phyloP scores from a whole-genome alignment of 495 filamentous ascomycete species.

The Hamigera avellanea region DNA sequence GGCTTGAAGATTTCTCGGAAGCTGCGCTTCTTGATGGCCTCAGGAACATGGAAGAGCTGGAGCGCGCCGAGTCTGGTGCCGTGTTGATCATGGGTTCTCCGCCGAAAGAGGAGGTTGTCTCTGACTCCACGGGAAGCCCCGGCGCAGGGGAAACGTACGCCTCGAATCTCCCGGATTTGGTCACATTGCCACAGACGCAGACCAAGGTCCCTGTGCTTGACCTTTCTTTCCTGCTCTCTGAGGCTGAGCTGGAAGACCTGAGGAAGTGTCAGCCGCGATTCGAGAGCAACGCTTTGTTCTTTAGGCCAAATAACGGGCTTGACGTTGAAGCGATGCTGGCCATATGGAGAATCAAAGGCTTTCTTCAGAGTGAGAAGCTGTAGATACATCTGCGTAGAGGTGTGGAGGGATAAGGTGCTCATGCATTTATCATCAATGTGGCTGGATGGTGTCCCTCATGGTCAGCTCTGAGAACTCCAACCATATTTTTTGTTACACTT shows the following conservation, averaged over 20 bases:
- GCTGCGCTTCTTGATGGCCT: conserved; percentile 16
- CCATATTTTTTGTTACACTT: too few species aligned
- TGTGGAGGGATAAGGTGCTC: too few species aligned
- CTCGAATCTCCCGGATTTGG: conserved; percentile 11
- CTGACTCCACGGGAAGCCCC: background rate
- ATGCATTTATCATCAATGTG: too few species aligned
- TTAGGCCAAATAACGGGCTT: conserved; percentile 18
- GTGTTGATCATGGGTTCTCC: conserved; percentile 16
- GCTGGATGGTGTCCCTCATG: too few species aligned
- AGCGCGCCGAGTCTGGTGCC: conserved; percentile 20
- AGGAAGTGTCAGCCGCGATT: conserved; percentile 13
- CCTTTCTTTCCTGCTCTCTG: conserved; percentile 24
- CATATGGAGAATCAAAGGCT: conserved; percentile 61
- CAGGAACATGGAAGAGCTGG: conserved; percentile 10
- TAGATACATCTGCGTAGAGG: background rate
- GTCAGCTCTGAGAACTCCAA: too few species aligned
- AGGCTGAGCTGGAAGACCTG: conserved; percentile 19
- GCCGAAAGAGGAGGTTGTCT: conserved; percentile 4
- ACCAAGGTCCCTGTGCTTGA: conserved; percentile 35
- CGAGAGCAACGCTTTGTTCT: conserved; percentile 19
- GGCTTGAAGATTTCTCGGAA: conserved; percentile 15
- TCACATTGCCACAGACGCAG: conserved; percentile 17
- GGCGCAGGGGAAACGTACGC: background rate
- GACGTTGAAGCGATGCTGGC: conserved; percentile 41
- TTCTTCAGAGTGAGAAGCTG: conserved; percentile 20